Base-by-base conservation (phyloP, 2,329 filamentous ascomycete genomes). In the Pyrenochaeta sp. region DNA sequence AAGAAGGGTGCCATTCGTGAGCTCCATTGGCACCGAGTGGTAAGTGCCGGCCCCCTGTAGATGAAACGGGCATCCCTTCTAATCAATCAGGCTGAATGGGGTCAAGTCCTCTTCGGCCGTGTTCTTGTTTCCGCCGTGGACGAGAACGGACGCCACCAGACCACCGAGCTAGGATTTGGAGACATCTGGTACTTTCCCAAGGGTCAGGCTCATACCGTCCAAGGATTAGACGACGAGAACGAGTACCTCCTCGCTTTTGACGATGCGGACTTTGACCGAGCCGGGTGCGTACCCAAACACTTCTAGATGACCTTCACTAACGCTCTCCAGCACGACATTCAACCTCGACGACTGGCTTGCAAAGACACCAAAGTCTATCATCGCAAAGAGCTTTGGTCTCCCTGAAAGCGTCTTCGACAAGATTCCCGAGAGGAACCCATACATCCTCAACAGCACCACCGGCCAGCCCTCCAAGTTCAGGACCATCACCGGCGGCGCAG, bases 121-220 rank as follows among this genome's bases (percentile, higher is more conserved):
- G 75, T 87, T 5, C 62, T 82, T 4, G 65, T 87, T 15, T 83
- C 81, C 1, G 82, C 81, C 1, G 83, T 87, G 3, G 81, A 87
- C 48, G 81, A 87, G 60, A 70, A 82, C 22, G 85, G 85, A 21
- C 65, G 76, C 34, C 79, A 81, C 58, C 74, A 82, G 56, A 72
- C 77, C 18, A 78, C 82, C 45, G 78, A 75, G 43, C 77, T 86
- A 9, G 76, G 76, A 35, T 82, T 79, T 32, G 84, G 85, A 11
- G 85, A 87, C 47, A 81, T 86, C 32, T 87, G 84, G 83, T 87
- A 87, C 62, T 86, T 87, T 55, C 84, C 84, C 20, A 85, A 86
- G 63, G 85, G 85, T 3, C 74, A 77, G 3, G 81, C 82, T 0
- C 85, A 88, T 37, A 83, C 82, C 1, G 71, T 87, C 0, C 84